These are phyloP conservation scores for Centaurea solstitialis DNA, from an alignment of 129 eudicot species.

Conservation along the genomic window DNA sequence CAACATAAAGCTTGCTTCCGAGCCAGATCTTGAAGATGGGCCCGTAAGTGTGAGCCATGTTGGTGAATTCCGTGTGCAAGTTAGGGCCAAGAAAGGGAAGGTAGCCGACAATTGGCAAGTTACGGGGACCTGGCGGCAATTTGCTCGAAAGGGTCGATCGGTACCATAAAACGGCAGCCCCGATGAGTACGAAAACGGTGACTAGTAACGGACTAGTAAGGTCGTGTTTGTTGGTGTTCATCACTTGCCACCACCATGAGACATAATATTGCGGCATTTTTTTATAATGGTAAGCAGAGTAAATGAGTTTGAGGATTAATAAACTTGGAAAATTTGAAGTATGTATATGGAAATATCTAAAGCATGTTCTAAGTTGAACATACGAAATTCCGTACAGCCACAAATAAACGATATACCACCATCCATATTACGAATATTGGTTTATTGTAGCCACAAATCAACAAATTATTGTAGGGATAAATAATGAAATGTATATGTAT, in stretches of 20 bases:
- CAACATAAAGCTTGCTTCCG: neutral
- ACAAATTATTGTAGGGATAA: no score
- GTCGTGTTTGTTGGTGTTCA: neutral
- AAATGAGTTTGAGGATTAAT: neutral
- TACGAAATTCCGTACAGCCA: no score
- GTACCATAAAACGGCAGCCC: neutral
- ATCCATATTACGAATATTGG: no score
- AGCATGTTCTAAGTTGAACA: neutral
- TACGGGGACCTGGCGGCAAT: neutral
- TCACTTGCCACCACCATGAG: neutral
- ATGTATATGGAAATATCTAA: neutral
- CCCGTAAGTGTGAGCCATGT: neutral
- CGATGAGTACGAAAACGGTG: neutral
- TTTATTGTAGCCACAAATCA: no score
- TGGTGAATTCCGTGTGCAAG: neutral
- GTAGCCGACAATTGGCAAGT: neutral
- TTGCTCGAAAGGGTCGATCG: neutral
- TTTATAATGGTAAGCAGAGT: neutral
- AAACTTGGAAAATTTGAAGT: neutral
- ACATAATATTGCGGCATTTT: neutral
- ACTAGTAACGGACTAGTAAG: neutral
- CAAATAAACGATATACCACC: no score
- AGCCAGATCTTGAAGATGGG: neutral
- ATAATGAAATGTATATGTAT: no score
- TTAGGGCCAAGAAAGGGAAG: neutral